Base-by-base conservation (phyloP, 257 asterid species). In the Mentha longifolia region DNA sequence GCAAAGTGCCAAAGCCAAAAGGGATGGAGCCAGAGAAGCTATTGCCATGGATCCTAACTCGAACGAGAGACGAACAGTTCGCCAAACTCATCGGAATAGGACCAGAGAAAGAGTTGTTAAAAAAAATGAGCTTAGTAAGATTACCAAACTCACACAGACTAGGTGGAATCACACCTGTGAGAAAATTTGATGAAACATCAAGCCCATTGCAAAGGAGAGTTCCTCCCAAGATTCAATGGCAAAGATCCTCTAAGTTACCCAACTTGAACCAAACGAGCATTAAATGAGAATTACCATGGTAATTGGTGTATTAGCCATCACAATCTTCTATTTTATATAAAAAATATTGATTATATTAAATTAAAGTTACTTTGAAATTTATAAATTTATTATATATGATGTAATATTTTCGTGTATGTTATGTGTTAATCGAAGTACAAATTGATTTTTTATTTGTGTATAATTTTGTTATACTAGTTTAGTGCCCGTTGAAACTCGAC, bases 71-170 rank as follows among this genome's bases (percentile, higher is more conserved):
- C 25, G 93, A 84, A 70, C 97, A 91, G 20, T 83, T 87, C 1
- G 89, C 68, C 1, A 91, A 77, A 74, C 85, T 82, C 25, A 46
- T 39, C 17, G 97, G 97, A 20, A 91, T 84, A 2, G 81, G 68
- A 50, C 96, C 96, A 2, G 95, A 76, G 73, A 91, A 83, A n/a
- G 88, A 85, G 86, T 89, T 91, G 60, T 89, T 85, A 76, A 89
- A 87, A 15, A 91, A 90, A 7, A 91, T 89, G 77, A 91, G 92
- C 50, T 89, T 89, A 17, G 90, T 91, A 71, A 91, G 88, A 55
- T 84, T 85, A 45, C 90, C 89, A 17, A 77, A 70, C 13, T 73
- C 79, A 47, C 95, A 87, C 68, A 91, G 45, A 25, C 87, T 83
- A 54, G 82, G 63, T 7, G 97, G 97, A 58, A 91, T 78, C 74